phyloP scores from a whole-genome alignment of 805 yeast genomes.

The Hanseniaspora nectarophila region DNA sequence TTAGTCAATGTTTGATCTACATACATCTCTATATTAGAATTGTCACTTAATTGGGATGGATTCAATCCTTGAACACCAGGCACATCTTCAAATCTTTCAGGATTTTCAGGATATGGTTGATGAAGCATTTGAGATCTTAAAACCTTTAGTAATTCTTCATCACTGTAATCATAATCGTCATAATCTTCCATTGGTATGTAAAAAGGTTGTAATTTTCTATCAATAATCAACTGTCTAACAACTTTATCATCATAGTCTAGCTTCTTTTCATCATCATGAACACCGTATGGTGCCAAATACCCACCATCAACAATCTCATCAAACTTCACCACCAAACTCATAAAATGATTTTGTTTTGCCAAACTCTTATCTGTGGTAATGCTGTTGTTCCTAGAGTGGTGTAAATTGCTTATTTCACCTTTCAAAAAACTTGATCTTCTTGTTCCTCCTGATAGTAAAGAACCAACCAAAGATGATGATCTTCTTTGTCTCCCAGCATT shows the following conservation, averaged over 20 bases:
- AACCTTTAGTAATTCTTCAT: slow-evolving; percentile 47
- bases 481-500: slow-evolving; percentile 19
- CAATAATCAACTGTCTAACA: slow-evolving; percentile 59
- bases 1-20: slow-evolving; percentile 24
- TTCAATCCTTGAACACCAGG: slow-evolving; percentile 23
- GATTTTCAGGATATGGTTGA: slow-evolving; percentile 34
- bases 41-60: slow-evolving; percentile 15
- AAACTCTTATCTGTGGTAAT: slow-evolving; percentile 45
- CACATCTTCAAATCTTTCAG: slow-evolving; percentile 28
- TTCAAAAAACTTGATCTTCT: slow-evolving; percentile 19
- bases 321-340: slow-evolving; percentile 45
- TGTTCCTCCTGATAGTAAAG: slow-evolving; percentile 19
- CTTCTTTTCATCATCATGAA: slow-evolving; percentile 53
- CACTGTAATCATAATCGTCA: slow-evolving; percentile 52
- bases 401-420: slow-evolving; percentile 18
- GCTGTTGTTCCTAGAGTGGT: slow-evolving; percentile 26
- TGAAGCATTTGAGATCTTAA: slow-evolving; percentile 46
- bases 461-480: slow-evolving; percentile 23
- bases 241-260: slow-evolving; percentile 60
- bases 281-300: slow-evolving; percentile 80
- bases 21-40: slow-evolving; percentile 23
- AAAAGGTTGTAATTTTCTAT: slow-evolving; percentile 75
- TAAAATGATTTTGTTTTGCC: slow-evolving; percentile 42
- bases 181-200: slow-evolving; percentile 79
- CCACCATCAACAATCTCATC: slow-evolving; percentile 88